These are phyloP conservation scores for Wallacemonas sp. DNA, from an alignment of 208 protist genomes.

Conservation along the genomic window DNA sequence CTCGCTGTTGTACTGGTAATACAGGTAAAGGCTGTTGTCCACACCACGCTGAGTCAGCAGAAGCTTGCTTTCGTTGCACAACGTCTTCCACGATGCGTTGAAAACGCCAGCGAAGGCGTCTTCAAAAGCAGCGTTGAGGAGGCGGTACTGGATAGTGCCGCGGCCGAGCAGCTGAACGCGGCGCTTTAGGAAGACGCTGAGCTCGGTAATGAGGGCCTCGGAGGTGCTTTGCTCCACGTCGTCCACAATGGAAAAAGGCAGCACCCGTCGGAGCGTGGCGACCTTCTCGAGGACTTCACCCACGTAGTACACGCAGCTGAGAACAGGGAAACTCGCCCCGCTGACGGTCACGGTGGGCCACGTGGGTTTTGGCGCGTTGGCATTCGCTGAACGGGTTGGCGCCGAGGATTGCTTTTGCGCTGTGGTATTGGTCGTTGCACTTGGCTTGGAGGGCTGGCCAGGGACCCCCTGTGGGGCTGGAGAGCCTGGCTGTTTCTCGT, in stretches of 20 bases:
- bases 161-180: conserved; percentile 62
- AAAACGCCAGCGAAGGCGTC: conserved; percentile 62
- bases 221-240: conserved; percentile 61
- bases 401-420: too few species aligned
- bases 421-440: background rate
- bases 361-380: conserved; percentile 2
- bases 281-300: conserved; percentile 74
- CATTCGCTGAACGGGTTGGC: background rate
- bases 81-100: conserved; percentile 46
- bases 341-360: conserved; percentile 65
- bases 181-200: conserved; percentile 66
- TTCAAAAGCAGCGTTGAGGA: conserved; percentile 70
- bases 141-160: conserved; percentile 49
- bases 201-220: conserved; percentile 64
- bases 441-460: too few species aligned
- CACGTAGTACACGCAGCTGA: conserved; percentile 78
- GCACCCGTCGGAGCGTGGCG: conserved; percentile 33
- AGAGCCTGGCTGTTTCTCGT: background rate
- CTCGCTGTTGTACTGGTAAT: conserved; percentile 72
- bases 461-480: too few species aligned
- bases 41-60: conserved; percentile 43
- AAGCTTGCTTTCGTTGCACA: conserved; percentile 55
- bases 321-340: conserved; percentile 44
- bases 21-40: conserved; percentile 68
- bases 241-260: conserved; percentile 58